Evolutionary conservation across 2,329 filamentous ascomycete species (phyloP).

Genomic region (Scolecobasidium constrictum): DNA sequence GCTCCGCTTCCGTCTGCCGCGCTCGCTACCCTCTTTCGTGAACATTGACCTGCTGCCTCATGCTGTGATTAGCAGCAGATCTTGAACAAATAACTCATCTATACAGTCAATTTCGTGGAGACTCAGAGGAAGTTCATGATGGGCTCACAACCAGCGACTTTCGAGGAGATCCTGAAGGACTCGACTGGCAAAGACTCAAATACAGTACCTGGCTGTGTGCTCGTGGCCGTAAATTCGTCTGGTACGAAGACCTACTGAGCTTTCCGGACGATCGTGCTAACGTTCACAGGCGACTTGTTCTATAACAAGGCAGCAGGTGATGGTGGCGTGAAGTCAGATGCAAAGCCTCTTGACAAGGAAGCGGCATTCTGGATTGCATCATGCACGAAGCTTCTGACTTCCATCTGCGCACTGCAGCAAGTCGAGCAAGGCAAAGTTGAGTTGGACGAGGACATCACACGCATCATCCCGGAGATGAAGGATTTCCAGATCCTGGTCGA

Average conservation of each 20-base stretch:
- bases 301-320: constrained; percentile 10
- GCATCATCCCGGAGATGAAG: constrained; percentile 22
- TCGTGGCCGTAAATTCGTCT: constrained; percentile 5
- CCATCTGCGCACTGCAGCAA: constrained; percentile 22
- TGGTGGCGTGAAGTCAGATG: constrained; percentile 5
- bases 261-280: too few relatives aligned
- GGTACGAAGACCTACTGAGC: constrained; percentile 1
- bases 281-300: constrained; percentile 9
- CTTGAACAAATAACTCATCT: too few relatives aligned
- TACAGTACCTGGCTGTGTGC: constrained; percentile 7
- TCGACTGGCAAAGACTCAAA: constrained; percentile 5
- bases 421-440: constrained; percentile 22
- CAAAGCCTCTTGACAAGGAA: constrained; percentile 9
- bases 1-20: too few relatives aligned
- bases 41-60: too few relatives aligned
- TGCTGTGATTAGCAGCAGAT: too few relatives aligned
- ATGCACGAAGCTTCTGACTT: constrained; percentile 28
- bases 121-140: too few relatives aligned
- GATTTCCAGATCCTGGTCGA: constrained; percentile 16
- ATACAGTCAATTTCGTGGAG: too few relatives aligned
- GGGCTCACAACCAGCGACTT: not conserved
- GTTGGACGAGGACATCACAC: constrained; percentile 20
- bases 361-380: constrained; percentile 27
- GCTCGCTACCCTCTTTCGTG: too few relatives aligned
- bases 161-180: constrained; percentile 7